Conservation (phyloP, 2,329 filamentous ascomycete species). For the Pseudopithomyces maydicus region DNA sequence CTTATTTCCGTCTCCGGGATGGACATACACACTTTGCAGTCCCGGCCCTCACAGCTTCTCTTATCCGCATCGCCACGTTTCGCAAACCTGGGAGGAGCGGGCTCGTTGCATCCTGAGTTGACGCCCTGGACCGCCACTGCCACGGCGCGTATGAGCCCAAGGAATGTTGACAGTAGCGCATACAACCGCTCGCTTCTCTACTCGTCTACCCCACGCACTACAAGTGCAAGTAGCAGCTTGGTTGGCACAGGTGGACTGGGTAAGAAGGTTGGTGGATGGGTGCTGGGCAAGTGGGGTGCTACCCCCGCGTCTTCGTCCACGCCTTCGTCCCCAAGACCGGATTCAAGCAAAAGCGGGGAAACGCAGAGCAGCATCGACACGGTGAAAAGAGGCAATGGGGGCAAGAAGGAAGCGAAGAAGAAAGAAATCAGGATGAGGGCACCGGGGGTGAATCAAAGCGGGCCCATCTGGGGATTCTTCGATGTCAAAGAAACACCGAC, state of each 20-base stretch:
- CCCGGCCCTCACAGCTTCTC: conserved; percentile 76
- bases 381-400: conserved; percentile 13
- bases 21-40: conserved; percentile 83
- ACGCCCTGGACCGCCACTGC: conserved; percentile 52
- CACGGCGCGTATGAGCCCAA: conserved; percentile 57
- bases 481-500: conserved; percentile 39
- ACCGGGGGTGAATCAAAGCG: conserved; percentile 45
- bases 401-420: conserved; percentile 15
- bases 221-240: conserved; percentile 34
- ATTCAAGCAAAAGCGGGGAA: conserved; percentile 25
- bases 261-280: conserved; percentile 68
- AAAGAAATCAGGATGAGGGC: conserved; percentile 27
- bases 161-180: conserved; percentile 56
- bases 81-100: conserved; percentile 51
- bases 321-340: conserved; percentile 20
- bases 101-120: conserved; percentile 46
- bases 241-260: conserved; percentile 44
- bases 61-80: conserved; percentile 57
- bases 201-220: conserved; percentile 33
- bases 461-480: conserved; percentile 47
- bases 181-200: conserved; percentile 60
- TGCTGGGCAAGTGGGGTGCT: conserved; percentile 66
- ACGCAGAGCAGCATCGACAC: conserved; percentile 22
- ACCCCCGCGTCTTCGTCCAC: conserved; percentile 45
- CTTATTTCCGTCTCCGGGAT: conserved; percentile 85